Evolutionary conservation across 1,284 basidiomycete genomes (phyloP), one percentile per base, ranked within the genome.

Genomic region (Rhodofomes roseus): DNA sequence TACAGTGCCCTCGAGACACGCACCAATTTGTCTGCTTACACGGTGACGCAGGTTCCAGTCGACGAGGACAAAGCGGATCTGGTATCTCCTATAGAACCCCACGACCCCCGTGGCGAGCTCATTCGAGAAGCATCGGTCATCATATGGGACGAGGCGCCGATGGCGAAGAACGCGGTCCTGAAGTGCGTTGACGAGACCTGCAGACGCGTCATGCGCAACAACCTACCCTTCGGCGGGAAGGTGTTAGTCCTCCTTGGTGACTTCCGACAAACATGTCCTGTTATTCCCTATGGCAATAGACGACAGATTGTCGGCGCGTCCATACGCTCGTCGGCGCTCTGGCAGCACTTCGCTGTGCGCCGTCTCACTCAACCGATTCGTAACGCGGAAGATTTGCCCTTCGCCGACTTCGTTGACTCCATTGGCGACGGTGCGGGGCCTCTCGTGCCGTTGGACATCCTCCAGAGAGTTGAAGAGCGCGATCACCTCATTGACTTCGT

Each of bases 91-190:
- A 71, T 78, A 20, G 56, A 66, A 20, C 54, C 57, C 4, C 54
- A 63, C 25, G 65, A 70, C 51, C 57, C 69, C 0, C 62, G 71
- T 1, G 74, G 68, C 1, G 71, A 77, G 44, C 66, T 78, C 5
- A 68, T 79, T 6, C 57, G 56, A 0, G 61, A 69, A 43, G 66
- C 74, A 0, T 58, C 65, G 0, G 57, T 72, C 8, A 72, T 76
- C 39, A 69, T 74, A 1, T 76, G 73, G 73, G 77, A 79, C 57
- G 74, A 78, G 60, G 72, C 73, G 6, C 76, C 76, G 0, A 77
- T 77, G 74, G 72, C 73, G 7, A 77, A 77, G 54, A 63, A 63
- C 12, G 70, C 73, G 0, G 75, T 75, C 1, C 52, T 76, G 0
- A 51, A 62, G 2, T 76, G 76, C 57, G 71, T 78, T n/a, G 74